phyloP scores from a whole-genome alignment of 331 rosid species.

The Dryas integrifolia region DNA sequence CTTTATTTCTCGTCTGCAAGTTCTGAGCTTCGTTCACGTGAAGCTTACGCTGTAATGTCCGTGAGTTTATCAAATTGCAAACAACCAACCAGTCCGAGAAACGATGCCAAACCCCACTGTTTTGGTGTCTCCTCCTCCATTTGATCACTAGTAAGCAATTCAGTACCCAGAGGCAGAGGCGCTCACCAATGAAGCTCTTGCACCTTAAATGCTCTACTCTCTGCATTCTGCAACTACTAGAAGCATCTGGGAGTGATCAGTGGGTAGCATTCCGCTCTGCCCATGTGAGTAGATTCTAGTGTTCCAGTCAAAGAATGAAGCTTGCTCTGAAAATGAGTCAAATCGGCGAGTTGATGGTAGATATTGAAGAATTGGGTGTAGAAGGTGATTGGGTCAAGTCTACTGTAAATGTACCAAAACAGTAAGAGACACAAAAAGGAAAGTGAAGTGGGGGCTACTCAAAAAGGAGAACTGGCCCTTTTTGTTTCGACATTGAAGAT shows the following conservation, averaged over 20 bases:
- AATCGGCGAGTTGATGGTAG: neutral
- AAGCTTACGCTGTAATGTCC: constrained; percentile 51
- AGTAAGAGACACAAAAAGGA: constrained; percentile 16
- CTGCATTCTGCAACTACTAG: neutral
- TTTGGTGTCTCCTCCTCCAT: constrained; percentile 12
- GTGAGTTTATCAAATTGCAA: constrained; percentile 35
- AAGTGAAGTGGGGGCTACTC: neutral
- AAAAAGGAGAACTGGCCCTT: neutral
- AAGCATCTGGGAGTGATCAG: too few relatives aligned
- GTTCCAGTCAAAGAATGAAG: neutral
- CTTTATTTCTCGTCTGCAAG: constrained; percentile 33
- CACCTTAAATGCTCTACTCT: constrained; percentile 17
- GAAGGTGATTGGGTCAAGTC: constrained; percentile 1
- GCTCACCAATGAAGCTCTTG: constrained; percentile 33
- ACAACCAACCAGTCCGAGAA: constrained; percentile 34
- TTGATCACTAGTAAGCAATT: too few relatives aligned
- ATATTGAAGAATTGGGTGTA: constrained; percentile 12
- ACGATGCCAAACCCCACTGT: constrained; percentile 20
- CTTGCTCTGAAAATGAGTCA: constrained; percentile 5
- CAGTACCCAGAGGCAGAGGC: neutral
- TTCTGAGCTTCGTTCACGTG: constrained; percentile 64
- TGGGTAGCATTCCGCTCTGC: neutral
- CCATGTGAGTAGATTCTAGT: too few relatives aligned
- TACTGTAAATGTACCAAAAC: neutral
- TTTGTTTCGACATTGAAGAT: constrained; percentile 21